Evolutionary conservation across 345 rosid genomes (phyloP), one percentile per base, ranked within the genome.

Genomic region (Odontarrhena argentea): DNA sequence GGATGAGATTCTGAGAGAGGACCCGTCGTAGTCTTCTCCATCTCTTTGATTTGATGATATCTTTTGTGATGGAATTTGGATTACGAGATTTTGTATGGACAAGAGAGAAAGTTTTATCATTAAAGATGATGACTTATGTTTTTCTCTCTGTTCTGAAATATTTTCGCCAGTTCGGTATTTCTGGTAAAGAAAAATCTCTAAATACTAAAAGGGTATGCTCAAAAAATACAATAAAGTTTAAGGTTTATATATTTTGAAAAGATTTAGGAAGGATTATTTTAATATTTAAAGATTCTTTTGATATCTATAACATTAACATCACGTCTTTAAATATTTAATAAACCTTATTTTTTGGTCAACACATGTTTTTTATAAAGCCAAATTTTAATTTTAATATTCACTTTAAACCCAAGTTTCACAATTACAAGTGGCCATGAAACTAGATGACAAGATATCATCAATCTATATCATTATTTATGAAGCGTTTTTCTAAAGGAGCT

Each of bases 31-130:
- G 73, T 54, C 68, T 61, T 55, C 65, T 60, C 7, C 63, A 59
- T 60, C 18, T 6, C 6, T 41, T 55, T 8, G 14, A 7, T 37
- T 57, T 57, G 15, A 47, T 25, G 46, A 45, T 8, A 22, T 48
- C 22, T 18, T 47, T 1, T 37, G 51, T 73, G 71, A 73, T 26
- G 6, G 56, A 8, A 52, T 35, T 60, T 73, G 67, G 76, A 65
- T 58, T 46, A 65, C 65, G 46, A 42, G 18, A 50, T 35, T 67
- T 73, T 73, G 77, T 67, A 67, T 67, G 77, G 73, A 67, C 73
- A 11, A 67, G 56, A 73, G 22, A 66, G 10, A 9, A 44, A 14
- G 57, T 51, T 44, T 2, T 52, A 66, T 66, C 77, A 44, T 28
- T n/a, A 49, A 10, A 34, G 72, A 52, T 49, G 67, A 73, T 3